Evolutionary conservation across 129 eudicot species (phyloP).

Genomic region (Helianthus tuberosus): DNA sequence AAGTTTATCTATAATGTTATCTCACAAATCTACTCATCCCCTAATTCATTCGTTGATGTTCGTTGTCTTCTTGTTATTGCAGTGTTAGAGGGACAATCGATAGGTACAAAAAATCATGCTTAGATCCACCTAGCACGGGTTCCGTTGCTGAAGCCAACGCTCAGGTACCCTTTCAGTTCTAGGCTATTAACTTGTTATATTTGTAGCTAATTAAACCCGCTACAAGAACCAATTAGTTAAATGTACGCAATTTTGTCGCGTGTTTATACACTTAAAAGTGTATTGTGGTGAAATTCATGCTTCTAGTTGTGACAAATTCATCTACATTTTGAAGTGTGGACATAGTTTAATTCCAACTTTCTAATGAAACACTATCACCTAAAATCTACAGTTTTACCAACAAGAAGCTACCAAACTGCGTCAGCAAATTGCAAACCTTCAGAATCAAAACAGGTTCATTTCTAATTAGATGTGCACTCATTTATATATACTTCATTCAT

Average conservation of each 20-base stretch:
- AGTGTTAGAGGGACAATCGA: constrained; percentile 93
- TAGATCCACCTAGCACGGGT: constrained; percentile 71
- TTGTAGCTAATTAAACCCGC: background rate
- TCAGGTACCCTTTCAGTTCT: constrained; percentile 52
- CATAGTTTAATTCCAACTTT: background rate
- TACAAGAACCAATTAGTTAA: background rate
- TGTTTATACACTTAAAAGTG: background rate
- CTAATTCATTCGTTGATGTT: background rate
- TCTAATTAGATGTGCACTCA: background rate
- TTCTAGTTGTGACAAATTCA: constrained; percentile 3
- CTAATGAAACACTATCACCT: constrained; percentile 1
- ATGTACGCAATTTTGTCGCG: background rate
- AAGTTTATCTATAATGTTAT: background rate
- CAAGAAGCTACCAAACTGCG: constrained; percentile 86
- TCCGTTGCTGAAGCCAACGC: constrained; percentile 90
- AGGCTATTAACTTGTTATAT: background rate
- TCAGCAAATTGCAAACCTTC: constrained; percentile 68
- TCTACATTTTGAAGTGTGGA: background rate
- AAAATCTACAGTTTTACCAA: constrained; percentile 72
- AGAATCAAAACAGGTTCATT: constrained; percentile 71
- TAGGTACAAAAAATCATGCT: constrained; percentile 92
- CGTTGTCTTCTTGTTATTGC: constrained; percentile 21
- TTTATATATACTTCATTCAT: background rate
- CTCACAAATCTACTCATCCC: background rate
- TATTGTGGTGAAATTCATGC: background rate